phyloP scores from a whole-genome alignment of 352 stramenopile species.

The Pythium dissimile region DNA sequence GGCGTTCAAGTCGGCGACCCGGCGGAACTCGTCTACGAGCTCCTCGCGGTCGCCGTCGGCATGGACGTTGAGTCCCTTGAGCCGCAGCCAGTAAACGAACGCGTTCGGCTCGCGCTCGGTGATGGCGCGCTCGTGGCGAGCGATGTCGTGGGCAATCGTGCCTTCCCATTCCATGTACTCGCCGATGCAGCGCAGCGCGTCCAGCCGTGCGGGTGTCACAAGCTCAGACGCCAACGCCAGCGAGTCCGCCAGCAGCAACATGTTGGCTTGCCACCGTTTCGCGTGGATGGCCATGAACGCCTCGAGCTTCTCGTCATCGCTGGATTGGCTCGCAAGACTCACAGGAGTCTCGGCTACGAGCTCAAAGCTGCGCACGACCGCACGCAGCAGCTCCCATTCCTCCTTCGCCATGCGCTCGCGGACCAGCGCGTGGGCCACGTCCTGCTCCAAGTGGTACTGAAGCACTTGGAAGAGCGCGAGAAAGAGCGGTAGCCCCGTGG shows the following conservation, averaged over 20 bases:
- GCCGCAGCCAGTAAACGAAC: slow-evolving; percentile 71
- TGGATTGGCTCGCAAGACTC: background rate
- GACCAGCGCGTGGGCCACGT: slow-evolving; percentile 59
- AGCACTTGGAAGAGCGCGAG: slow-evolving; percentile 78
- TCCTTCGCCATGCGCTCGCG: slow-evolving; percentile 54
- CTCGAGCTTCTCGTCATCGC: slow-evolving; percentile 26
- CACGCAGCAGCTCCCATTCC: slow-evolving; percentile 52
- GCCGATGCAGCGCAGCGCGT: slow-evolving; percentile 61
- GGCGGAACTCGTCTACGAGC: slow-evolving; percentile 49
- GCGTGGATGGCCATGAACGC: slow-evolving; percentile 64
- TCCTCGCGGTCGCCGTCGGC: slow-evolving; percentile 16
- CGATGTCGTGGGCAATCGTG: slow-evolving; percentile 76
- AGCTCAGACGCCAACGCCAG: slow-evolving; percentile 54
- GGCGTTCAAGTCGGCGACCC: slow-evolving; percentile 30
- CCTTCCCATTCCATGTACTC: slow-evolving; percentile 87
- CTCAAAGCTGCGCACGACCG: slow-evolving; percentile 71
- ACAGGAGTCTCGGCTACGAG: slow-evolving; percentile 24
- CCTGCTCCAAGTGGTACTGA: slow-evolving; percentile 84
- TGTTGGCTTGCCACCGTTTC: slow-evolving; percentile 79
- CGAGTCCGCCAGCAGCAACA: slow-evolving; percentile 78
- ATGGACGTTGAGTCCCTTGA: slow-evolving; percentile 22
- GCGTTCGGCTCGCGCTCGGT: slow-evolving; percentile 68
- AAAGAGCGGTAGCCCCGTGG: slow-evolving; percentile 70
- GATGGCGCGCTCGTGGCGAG: slow-evolving; percentile 57
- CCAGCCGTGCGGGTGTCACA: slow-evolving; percentile 53